Conservation (phyloP, 2,329 filamentous ascomycete species). For the Beauveria bassiana region DNA sequence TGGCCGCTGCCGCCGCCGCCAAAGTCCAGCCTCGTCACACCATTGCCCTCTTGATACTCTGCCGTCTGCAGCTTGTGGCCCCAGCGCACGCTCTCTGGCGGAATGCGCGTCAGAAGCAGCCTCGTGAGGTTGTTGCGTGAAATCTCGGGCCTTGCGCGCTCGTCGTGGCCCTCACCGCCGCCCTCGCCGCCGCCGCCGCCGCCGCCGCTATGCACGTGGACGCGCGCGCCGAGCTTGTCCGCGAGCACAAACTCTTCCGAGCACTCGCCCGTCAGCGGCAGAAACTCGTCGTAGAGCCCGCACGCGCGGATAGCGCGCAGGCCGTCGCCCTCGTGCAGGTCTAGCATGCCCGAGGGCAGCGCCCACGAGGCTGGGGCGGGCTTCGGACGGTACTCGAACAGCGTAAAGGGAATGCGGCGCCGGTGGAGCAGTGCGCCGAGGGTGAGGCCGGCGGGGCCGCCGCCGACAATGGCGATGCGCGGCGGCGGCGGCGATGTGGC, state of each 20-base stretch:
- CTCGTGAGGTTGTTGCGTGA: conserved; percentile 27
- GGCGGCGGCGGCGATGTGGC: not conserved
- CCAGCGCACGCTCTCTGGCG: conserved; percentile 24
- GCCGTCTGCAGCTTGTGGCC: conserved; percentile 24
- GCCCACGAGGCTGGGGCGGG: conserved; percentile 20
- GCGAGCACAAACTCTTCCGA: conserved; percentile 31
- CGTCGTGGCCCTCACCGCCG: not conserved
- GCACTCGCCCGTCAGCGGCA: conserved; percentile 51
- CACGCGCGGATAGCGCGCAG: conserved; percentile 36
- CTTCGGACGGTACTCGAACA: conserved; percentile 27
- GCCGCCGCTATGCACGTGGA: conserved; percentile 17
- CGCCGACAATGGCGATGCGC: conserved; percentile 38
- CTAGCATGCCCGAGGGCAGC: conserved; percentile 35
- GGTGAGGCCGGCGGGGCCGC: conserved; percentile 39
- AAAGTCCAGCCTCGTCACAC: conserved; percentile 17
- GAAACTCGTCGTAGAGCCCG: conserved; percentile 57
- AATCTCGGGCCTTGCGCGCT: conserved; percentile 29
- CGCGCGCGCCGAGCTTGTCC: conserved; percentile 19
- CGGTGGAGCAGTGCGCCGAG: conserved; percentile 38
- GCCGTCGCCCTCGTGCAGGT: conserved; percentile 39
- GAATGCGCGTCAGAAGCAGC: conserved; percentile 26
- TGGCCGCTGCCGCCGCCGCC: conserved; percentile 10
- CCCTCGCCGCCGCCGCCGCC: not conserved
- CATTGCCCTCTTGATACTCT: not conserved
- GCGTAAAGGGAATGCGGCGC: conserved; percentile 24